Base-by-base conservation (phyloP, 2,329 filamentous ascomycete species). In the Colletotrichum sp. region DNA sequence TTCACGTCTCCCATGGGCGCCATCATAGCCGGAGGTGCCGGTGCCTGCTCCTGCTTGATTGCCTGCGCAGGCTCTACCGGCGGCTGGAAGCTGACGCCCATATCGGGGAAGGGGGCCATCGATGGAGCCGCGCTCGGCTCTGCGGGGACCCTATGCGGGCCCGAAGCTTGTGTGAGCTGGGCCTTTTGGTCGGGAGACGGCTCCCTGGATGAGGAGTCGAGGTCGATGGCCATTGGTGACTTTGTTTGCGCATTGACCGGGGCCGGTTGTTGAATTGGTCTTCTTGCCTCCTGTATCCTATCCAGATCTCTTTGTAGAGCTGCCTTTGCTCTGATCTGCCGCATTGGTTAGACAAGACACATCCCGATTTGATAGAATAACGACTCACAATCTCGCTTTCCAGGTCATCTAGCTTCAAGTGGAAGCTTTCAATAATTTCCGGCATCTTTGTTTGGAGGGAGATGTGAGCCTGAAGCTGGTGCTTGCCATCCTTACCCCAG, bases 31-130 rank as follows among this genome's bases (percentile, higher is more conserved):
- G 76, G 73, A 9, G 78, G 75, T 16, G 72, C 77, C 13, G 75
- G 70, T 15, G 78, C 75, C 19, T 75, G 34, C 39, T 75, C 73
- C 48, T 68, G 64, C 32, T 73, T 75, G 36, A 73, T 44, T 34
- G 64, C 22, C 27, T 80, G 79, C 8, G 76, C 59, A 8, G 77
- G 12, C 12, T 71, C 82, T 59, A 84, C 78, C 27, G 39, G 39
- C n/a, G 73, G 70, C 32, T 73, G 73, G 75, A 85, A 85, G 32
- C 84, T 87, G 82, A 90, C 86, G 32, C 88, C 89, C 89, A 91
- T 91, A 77, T 91, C 88, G 3, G 90, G 88, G 77, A 91, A 88
- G 0, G 90, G 87, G 19, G 90, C 90, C 67, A 90, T 85, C 16
- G 88, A 85, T 78, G 86, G 87, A 39, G 77, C 79, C 8, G 78